Conservation (phyloP, 1,139 yeast genomes). For the Suhomyces wounanorum region DNA sequence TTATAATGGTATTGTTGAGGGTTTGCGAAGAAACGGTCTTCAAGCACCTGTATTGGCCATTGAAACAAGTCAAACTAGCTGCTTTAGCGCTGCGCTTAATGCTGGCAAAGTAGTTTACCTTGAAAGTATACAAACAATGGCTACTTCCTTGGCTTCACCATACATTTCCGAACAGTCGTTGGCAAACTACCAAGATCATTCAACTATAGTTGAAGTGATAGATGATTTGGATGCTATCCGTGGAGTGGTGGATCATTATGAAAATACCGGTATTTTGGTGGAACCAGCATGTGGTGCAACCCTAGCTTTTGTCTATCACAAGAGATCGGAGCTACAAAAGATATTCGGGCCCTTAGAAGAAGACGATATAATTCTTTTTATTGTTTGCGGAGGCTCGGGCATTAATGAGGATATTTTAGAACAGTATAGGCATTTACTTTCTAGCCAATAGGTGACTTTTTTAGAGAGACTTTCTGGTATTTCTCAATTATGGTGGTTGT, state of each 20-base stretch:
- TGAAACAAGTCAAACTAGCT: slow-evolving; percentile 45
- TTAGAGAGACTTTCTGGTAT: too few species aligned
- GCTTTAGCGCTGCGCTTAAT: slow-evolving; percentile 35
- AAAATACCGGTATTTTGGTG: slow-evolving; percentile 27
- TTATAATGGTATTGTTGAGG: slow-evolving; percentile 40
- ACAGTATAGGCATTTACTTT: slow-evolving; percentile 5
- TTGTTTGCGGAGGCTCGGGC: slow-evolving; percentile 47
- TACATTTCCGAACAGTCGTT: slow-evolving; percentile 35
- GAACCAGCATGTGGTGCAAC: slow-evolving; percentile 52
- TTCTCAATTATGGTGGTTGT: too few species aligned
- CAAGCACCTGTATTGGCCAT: slow-evolving; percentile 32
- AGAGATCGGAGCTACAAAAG: slow-evolving; percentile 23
- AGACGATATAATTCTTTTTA: slow-evolving; percentile 38
- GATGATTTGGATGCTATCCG: slow-evolving; percentile 40
- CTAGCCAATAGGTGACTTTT: not conserved
- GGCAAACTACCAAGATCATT: slow-evolving; percentile 26
- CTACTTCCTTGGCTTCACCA: slow-evolving; percentile 46
- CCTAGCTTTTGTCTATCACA: slow-evolving; percentile 26
- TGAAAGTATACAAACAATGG: slow-evolving; percentile 34
- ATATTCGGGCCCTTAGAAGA: slow-evolving; percentile 25
- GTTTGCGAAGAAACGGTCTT: slow-evolving; percentile 25
- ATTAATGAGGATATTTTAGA: slow-evolving; percentile 10
- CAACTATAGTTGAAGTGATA: slow-evolving; percentile 25
- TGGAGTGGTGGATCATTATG: slow-evolving; percentile 31
- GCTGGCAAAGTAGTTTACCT: slow-evolving; percentile 31